These are phyloP conservation scores for Drechslera avenae DNA, from an alignment of 2,329 filamentous ascomycete species.

Conservation along the genomic window DNA sequence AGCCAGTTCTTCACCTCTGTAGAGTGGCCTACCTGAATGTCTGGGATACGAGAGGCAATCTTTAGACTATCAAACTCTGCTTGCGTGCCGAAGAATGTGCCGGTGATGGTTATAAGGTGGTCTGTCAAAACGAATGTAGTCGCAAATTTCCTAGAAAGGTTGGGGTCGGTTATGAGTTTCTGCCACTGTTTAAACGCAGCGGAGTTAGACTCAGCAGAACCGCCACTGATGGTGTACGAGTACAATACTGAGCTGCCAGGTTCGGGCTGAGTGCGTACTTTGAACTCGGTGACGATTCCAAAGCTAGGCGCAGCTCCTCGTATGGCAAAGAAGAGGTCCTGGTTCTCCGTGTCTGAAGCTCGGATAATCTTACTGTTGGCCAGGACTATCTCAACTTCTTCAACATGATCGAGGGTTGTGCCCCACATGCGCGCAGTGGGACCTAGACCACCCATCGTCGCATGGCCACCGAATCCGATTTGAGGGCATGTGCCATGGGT, in stretches of 20 bases:
- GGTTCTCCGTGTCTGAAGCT: conserved; percentile 44
- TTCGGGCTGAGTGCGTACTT: conserved; percentile 44
- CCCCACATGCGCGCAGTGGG: conserved; percentile 44
- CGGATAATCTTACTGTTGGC: conserved; percentile 48
- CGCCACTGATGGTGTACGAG: conserved; percentile 39
- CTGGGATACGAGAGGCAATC: conserved; percentile 33
- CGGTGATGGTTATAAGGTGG: conserved; percentile 35
- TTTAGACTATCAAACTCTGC: conserved; percentile 43
- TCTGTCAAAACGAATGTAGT: conserved; percentile 41
- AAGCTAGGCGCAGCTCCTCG: conserved; percentile 52
- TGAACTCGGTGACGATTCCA: conserved; percentile 51
- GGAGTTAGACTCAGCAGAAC: conserved; percentile 30
- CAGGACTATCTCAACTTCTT: conserved; percentile 47
- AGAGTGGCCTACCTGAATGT: conserved; percentile 23
- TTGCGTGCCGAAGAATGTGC: conserved; percentile 43
- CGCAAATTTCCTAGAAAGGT: conserved; percentile 42
- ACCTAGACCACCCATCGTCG: conserved; percentile 46
- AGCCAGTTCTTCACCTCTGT: conserved; percentile 42
- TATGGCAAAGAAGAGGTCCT: conserved; percentile 52
- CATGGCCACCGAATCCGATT: conserved; percentile 46
- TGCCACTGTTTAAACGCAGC: conserved; percentile 46
- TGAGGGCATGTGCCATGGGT: conserved; percentile 54
- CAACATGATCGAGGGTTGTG: conserved; percentile 40
- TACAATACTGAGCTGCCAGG: conserved; percentile 41
- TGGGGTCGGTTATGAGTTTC: conserved; percentile 38